A percentile compares a stretch with the other conserved stretches of the same genome.
Evolutionary conservation across 208 protist genomes (phyloP).

Genomic region (Leishmania gerbilli): DNA sequence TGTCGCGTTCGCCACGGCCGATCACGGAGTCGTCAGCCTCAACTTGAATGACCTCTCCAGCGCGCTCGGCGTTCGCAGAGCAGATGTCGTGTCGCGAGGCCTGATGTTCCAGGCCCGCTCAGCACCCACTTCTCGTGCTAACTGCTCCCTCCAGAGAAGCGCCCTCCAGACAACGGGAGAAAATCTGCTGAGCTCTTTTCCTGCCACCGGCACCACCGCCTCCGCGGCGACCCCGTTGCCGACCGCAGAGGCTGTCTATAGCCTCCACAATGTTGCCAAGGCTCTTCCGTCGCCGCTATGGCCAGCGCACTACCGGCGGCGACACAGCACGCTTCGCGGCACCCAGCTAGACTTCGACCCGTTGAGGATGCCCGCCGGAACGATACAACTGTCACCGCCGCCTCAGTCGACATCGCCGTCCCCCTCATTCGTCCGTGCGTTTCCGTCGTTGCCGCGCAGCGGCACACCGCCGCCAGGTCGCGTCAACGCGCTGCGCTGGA

Average conservation of each 20-base stretch:
- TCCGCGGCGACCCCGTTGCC: neutral
- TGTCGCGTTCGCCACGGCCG: slow-evolving; percentile 13
- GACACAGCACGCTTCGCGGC: slow-evolving; percentile 21
- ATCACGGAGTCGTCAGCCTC: slow-evolving; percentile 23
- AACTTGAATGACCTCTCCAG: slow-evolving; percentile 28
- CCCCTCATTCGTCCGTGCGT: neutral
- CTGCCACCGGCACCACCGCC: neutral
- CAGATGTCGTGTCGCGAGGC: slow-evolving; percentile 24
- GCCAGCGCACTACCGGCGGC: slow-evolving; percentile 14
- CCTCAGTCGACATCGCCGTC: neutral
- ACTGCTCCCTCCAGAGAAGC: slow-evolving; percentile 12
- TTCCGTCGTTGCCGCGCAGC: neutral
- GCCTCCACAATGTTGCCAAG: too few relatives aligned
- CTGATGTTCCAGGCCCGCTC: slow-evolving; percentile 23
- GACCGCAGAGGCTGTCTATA: too few relatives aligned
- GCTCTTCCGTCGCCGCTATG: neutral
- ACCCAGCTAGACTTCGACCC: slow-evolving; percentile 16
- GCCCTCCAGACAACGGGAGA: neutral
- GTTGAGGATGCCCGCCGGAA: neutral
- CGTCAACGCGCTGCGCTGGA: slow-evolving; percentile 5
- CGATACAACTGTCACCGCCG: neutral
- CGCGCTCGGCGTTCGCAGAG: slow-evolving; percentile 25
- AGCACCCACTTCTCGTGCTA: slow-evolving; percentile 12
- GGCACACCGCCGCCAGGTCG: slow-evolving; percentile 13
- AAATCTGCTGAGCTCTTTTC: neutral